Percentiles rank a stretch among this genome's conserved stretches.
These are phyloP conservation scores for Osmanthus fragrans DNA, from an alignment of 257 asterid genomes.

Conservation along the genomic window DNA sequence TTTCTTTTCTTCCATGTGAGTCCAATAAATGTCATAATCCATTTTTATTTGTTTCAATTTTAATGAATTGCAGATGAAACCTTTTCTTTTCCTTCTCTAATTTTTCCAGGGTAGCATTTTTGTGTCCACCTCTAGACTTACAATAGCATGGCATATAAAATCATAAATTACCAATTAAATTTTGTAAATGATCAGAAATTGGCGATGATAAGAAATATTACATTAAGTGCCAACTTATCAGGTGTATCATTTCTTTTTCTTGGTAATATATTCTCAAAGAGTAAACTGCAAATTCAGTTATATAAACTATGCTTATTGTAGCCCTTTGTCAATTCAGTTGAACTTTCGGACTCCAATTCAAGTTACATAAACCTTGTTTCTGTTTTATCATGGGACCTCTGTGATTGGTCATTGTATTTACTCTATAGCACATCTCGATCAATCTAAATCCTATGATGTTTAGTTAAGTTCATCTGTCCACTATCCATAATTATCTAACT, in stretches of 20 bases:
- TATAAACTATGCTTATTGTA: background rate
- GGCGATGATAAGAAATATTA: background rate
- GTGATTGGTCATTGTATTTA: background rate
- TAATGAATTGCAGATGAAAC: background rate
- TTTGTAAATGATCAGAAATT: background rate
- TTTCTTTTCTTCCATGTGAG: background rate
- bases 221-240: background rate
- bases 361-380: too few species aligned
- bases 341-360: too few species aligned
- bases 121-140: background rate
- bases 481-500: background rate
- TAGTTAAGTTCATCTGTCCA: background rate
- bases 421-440: background rate
- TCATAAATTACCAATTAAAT: background rate
- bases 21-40: background rate
- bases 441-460: background rate
- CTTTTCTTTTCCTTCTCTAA: too few species aligned
- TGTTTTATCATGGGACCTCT: background rate
- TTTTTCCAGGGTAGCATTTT: background rate
- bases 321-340: background rate
- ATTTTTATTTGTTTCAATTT: too few species aligned
- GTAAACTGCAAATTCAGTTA: background rate
- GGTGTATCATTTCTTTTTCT: background rate
- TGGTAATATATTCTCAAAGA: background rate
- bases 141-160: background rate